Evolutionary conservation across 345 rosid genomes (phyloP), one percentile per base, ranked within the genome.

Genomic region (Eucalyptus curtisii): DNA sequence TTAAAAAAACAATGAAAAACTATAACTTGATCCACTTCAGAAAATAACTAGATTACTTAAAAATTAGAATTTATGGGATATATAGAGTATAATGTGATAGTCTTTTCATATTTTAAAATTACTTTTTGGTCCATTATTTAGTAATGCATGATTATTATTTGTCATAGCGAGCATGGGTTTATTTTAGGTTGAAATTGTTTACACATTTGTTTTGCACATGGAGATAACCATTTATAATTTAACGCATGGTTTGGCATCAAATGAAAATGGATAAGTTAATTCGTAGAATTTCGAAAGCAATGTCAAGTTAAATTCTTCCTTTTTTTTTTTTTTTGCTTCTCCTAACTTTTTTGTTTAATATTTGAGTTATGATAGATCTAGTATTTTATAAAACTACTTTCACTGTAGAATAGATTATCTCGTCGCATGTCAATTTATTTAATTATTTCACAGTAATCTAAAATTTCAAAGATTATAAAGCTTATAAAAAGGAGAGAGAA

Each of bases 281-380:
- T 40, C 2, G 0, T 0, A 20, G 19, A 7, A 33, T 64, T n/a
- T 31, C 10, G 0, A 64, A 64, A 14, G 76, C 20, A n/a, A n/a
- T 64, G 76, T n/a, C 76, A n/a, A 15, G 1, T 40, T 7, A n/a
- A 61, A 27, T 52, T 50, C 4, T 52, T 3, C 19, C 9, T 22
- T 53, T 22, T 19, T 19, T 7, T 19, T 52, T 53, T 5, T 57
- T 59, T 27, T 27, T 5, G n/a, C 33, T 30, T 27, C 68, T 61
- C 16, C 33, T 12, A 61, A 27, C 0, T 3, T 61, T 61, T 61
- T 27, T 12, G 0, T 13, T 61, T 5, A 61, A 3, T 27, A 61
- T 61, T 61, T 61, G 68, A 30, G 31, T 10, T 30, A 27, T 61
- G 68, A 30, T 61, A 27, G 31, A 27, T 61, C 68, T 27, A 61